phyloP scores from a whole-genome alignment of 2,329 filamentous ascomycete species.

The Botryotinia calthae region DNA sequence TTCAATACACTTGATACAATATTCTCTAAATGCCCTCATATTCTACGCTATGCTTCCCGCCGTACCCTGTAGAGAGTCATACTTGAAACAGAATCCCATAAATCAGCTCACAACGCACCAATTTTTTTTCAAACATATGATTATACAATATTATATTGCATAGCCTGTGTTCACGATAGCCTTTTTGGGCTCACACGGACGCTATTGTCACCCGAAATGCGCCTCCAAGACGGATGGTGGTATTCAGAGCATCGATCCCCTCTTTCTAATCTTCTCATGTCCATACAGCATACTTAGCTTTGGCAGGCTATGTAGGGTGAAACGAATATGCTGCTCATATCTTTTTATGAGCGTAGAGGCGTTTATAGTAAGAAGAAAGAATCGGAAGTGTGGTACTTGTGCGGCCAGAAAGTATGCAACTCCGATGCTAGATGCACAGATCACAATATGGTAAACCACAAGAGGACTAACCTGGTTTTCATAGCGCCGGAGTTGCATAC shows the following conservation, averaged over 20 bases:
- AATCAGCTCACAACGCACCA: background rate
- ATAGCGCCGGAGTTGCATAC: no score
- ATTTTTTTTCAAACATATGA: background rate
- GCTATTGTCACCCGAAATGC: background rate
- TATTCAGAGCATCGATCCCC: background rate
- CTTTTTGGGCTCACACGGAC: background rate
- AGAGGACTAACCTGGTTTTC: no score
- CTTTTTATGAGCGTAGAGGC: fast-evolving
- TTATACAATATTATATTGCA: background rate
- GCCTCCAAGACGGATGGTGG: background rate
- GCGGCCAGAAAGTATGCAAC: no score
- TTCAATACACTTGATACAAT: no score
- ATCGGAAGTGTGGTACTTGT: background rate
- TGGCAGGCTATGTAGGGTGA: background rate
- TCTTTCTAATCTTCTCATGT: background rate
- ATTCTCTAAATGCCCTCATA: no score
- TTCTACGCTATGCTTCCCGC: no score
- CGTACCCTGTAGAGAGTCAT: no score
- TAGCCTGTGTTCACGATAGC: background rate
- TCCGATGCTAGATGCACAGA: no score
- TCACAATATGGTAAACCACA: no score
- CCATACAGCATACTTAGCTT: background rate
- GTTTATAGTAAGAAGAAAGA: background rate
- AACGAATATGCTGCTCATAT: background rate
- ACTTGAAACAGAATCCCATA: no score